Percentiles rank a stretch among this genome's conserved stretches.
These are phyloP conservation scores for Xylariaceae sp. DNA, from an alignment of 2,329 filamentous ascomycete species.

Conservation along the genomic window DNA sequence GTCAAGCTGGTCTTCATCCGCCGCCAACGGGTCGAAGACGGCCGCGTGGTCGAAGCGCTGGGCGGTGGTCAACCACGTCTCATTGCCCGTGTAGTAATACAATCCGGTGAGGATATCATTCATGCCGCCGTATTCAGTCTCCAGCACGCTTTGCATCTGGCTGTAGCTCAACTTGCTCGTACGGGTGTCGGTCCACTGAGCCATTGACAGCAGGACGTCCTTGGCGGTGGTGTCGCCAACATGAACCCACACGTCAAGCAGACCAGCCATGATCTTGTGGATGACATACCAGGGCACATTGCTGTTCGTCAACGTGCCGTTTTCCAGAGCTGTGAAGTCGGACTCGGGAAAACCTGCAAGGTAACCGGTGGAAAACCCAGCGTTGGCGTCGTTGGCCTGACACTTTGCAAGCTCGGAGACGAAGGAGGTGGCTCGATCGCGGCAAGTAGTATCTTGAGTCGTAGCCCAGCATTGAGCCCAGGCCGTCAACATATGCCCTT, in stretches of 20 bases:
- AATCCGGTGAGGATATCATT: constrained; percentile 42
- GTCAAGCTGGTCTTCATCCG: constrained; percentile 35
- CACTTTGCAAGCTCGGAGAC: constrained; percentile 41
- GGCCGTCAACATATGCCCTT: constrained; percentile 43
- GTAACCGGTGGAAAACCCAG: constrained; percentile 37
- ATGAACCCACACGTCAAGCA: constrained; percentile 41
- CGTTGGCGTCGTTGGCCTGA: constrained; percentile 40
- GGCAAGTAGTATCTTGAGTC: constrained; percentile 34
- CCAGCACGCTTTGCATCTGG: constrained; percentile 40
- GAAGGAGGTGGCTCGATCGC: constrained; percentile 37
- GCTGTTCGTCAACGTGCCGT: constrained; percentile 35
- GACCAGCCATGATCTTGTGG: constrained; percentile 45
- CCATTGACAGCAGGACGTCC: constrained; percentile 35
- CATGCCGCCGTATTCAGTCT: constrained; percentile 47
- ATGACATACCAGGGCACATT: constrained; percentile 48
- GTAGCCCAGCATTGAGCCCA: constrained; percentile 42
- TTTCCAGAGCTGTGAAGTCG: constrained; percentile 37
- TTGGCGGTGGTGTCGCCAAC: constrained; percentile 34
- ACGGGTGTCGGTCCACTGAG: constrained; percentile 40
- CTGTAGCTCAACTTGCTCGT: constrained; percentile 33
- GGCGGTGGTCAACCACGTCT: constrained; percentile 37
- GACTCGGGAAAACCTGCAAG: constrained; percentile 45
- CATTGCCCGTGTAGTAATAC: constrained; percentile 37
- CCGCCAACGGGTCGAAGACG: constrained; percentile 38
- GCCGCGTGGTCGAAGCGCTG: constrained; percentile 42